These are phyloP conservation scores for Bipolaris cookei DNA, from an alignment of 2,329 filamentous ascomycete species.

Conservation along the genomic window DNA sequence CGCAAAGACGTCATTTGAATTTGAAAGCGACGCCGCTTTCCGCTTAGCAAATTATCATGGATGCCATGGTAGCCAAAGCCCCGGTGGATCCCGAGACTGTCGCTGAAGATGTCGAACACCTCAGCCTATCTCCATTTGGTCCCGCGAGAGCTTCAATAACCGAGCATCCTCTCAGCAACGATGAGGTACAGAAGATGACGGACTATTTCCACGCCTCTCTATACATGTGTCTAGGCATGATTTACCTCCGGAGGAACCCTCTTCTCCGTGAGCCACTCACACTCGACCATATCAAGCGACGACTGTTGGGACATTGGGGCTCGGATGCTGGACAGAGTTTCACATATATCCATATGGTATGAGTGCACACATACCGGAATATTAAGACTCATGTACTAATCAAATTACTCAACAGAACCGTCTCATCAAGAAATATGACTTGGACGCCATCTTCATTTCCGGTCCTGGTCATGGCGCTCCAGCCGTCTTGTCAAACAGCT, in stretches of 20 bases:
- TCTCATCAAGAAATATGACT: constrained; percentile 78
- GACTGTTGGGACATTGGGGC: constrained; percentile 79
- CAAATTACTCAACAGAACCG: constrained; percentile 58
- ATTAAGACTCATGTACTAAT: not conserved
- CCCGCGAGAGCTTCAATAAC: constrained; percentile 69
- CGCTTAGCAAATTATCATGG: constrained; percentile 23
- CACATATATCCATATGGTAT: constrained; percentile 76
- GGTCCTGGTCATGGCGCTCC: constrained; percentile 81
- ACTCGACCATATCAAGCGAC: constrained; percentile 73
- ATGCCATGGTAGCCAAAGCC: constrained; percentile 31
- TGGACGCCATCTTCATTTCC: constrained; percentile 75
- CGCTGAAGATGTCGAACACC: constrained; percentile 36
- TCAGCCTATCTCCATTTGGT: constrained; percentile 66
- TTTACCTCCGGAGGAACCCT: constrained; percentile 77
- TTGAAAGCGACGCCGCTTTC: constrained; percentile 9
- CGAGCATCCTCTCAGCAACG: constrained; percentile 64
- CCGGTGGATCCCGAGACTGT: constrained; percentile 35
- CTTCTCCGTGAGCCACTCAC: constrained; percentile 73
- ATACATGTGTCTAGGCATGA: constrained; percentile 80
- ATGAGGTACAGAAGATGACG: constrained; percentile 72
- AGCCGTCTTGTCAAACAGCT: constrained; percentile 76
- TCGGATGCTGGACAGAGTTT: constrained; percentile 82
- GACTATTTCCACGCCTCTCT: constrained; percentile 77
- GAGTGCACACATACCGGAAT: not conserved
- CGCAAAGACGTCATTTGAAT: constrained; percentile 6